These are phyloP conservation scores for Sclerotinia minor DNA, from an alignment of 2,329 filamentous ascomycete genomes.

Conservation along the genomic window DNA sequence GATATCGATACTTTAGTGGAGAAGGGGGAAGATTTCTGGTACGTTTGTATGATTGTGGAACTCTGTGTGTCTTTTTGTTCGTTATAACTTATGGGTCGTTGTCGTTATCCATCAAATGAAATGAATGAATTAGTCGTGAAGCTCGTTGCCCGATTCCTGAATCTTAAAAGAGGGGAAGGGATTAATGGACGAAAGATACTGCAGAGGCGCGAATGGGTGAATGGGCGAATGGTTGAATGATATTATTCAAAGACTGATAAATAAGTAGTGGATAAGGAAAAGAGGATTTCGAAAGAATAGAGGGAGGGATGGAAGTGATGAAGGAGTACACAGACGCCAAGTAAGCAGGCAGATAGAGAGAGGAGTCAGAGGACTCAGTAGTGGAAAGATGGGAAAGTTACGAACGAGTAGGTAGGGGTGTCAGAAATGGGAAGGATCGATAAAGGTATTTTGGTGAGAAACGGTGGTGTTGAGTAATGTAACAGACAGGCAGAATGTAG, in stretches of 20 bases:
- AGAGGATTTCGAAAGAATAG: not conserved
- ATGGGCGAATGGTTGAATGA: not conserved
- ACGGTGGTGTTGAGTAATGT: not conserved
- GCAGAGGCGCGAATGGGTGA: not conserved
- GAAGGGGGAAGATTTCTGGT: conserved; percentile 16
- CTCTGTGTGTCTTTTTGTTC: not conserved
- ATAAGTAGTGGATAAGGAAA: not conserved
- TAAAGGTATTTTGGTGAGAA: not conserved
- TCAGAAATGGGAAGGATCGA: conserved; percentile 10
- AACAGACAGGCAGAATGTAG: not conserved
- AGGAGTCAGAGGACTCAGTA: too few relatives aligned
- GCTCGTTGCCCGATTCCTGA: not conserved
- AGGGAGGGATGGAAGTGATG: not conserved
- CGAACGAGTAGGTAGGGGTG: not conserved
- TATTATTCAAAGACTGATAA: not conserved
- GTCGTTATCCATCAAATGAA: conserved; percentile 18
- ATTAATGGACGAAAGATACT: not conserved
- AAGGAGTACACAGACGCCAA: conserved; percentile 1
- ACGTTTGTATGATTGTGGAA: conserved; percentile 3
- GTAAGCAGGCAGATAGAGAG: conserved; percentile 9
- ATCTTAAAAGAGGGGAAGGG: not conserved
- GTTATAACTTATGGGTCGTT: conserved; percentile 2
- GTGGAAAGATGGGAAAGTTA: not conserved
- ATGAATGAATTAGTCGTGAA: not conserved
- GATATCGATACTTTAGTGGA: conserved; percentile 12